Percentiles rank a stretch among this genome's conserved stretches.
Conservation (phyloP, 2,329 filamentous ascomycete species). For the Nannizzia gypsea region DNA sequence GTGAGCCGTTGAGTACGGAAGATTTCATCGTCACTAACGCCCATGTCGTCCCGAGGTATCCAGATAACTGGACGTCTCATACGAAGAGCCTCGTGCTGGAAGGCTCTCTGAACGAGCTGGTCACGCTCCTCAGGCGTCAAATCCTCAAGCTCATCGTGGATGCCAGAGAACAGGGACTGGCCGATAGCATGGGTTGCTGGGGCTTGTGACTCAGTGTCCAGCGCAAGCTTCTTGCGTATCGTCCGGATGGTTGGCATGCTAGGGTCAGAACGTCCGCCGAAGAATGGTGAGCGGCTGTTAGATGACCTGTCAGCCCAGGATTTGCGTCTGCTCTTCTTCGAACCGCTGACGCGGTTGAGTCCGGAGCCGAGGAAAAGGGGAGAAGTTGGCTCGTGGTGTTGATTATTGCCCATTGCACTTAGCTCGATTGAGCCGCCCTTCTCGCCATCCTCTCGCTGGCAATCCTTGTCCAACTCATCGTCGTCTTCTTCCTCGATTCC, state of each 20-base stretch:
- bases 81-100: conserved; percentile 78
- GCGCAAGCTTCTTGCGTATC: conserved; percentile 27
- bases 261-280: conserved; percentile 25
- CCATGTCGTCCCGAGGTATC: conserved; percentile 84
- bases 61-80: conserved; percentile 79
- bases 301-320: conserved; percentile 36
- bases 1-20: conserved; percentile 63
- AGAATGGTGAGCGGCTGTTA: conserved; percentile 32
- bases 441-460: conserved; percentile 22
- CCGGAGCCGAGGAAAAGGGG: conserved; percentile 11
- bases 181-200: conserved; percentile 48
- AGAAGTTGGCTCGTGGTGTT: conserved; percentile 7
- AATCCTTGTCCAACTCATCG: conserved; percentile 36
- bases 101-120: conserved; percentile 70
- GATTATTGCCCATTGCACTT: conserved; percentile 12
- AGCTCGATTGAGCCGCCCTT: conserved; percentile 41
- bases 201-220: conserved; percentile 59
- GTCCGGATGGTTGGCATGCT: conserved; percentile 24
- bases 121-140: conserved; percentile 83
- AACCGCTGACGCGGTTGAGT: conserved; percentile 17
- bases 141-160: conserved; percentile 89
- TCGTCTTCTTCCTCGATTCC: conserved; percentile 46
- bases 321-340: conserved; percentile 15
- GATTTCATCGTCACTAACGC: conserved; percentile 86
- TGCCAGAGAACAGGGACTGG: conserved; percentile 71